Evolutionary conservation across 2,329 filamentous ascomycete species (phyloP), one percentile per base, ranked within the genome.

Genomic region (Sporothrix humicola): DNA sequence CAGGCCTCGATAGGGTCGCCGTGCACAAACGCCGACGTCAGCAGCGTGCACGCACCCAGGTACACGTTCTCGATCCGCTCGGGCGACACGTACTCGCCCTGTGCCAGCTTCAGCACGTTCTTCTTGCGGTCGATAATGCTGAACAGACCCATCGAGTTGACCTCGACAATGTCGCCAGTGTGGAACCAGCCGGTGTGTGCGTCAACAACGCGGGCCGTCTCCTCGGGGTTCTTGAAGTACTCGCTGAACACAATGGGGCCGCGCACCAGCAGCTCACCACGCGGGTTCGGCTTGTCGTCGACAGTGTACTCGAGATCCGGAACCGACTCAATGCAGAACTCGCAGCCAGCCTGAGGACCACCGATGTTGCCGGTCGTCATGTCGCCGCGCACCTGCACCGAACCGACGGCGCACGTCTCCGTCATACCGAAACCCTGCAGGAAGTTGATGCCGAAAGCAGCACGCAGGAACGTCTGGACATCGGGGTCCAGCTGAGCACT

Each of bases 101-200:
- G 96, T 0, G 95, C 91, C 73, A 99, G 89, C 88, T 99, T 99
- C 80, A 99, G 90, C n/a, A 99, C 93, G 83, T 98, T 98, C 92
- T 99, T 99, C 84, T 94, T 92, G 79, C 96, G 94, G 83, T 99
- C 96, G 79, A 99, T 92, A 82, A 99, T 97, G 82, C 89, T 91
- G 86, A 98, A 92, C 75, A 95, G 93, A 75, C 96, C 96, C 79
- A 93, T 83, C 77, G 90, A 90, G 82, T 99, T 96, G 31, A 99
- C 87, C 76, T 91, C 89, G 79, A 90, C 93, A 77, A 99, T 95
- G 79, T 99, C 96, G 72, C 96, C 96, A 0, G 94, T 98, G 81
- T 93, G 92, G 88, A 99, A 98, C 96, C 96, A 99, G 75, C 96
- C 96, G 37, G 69, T 74, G 77, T 98, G 94, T 46, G 91, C 85